Conservation (phyloP, 2,329 filamentous ascomycete genomes). For the Penicillium rolfsii region DNA sequence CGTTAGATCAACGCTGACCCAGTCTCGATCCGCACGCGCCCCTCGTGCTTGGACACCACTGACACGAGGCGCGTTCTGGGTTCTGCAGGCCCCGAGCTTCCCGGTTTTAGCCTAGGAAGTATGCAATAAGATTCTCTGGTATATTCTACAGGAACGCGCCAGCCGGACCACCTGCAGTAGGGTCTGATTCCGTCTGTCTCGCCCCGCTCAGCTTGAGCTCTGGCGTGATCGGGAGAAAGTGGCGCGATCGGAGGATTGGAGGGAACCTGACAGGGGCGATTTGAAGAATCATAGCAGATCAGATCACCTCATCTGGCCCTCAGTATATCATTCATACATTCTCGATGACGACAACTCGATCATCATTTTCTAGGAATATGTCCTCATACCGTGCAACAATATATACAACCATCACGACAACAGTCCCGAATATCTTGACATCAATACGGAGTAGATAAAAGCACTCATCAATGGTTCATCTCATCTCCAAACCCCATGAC, state of each 20-base stretch:
- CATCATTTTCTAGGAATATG: neutral
- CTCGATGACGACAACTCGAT: neutral
- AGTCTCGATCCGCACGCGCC: constrained; percentile 2
- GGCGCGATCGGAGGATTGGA: neutral
- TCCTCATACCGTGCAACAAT: neutral
- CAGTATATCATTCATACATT: neutral
- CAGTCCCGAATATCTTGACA: neutral
- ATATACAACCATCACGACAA: neutral
- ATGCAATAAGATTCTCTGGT: no score
- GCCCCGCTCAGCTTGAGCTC: neutral
- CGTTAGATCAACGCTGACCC: neutral
- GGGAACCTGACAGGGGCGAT: no score
- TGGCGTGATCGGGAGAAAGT: neutral
- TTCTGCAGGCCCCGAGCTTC: neutral
- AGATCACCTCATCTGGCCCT: neutral
- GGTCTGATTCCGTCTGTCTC: neutral
- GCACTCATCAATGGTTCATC: neutral
- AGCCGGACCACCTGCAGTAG: constrained; percentile 1
- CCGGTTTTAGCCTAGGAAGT: neutral
- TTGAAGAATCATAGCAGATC: neutral
- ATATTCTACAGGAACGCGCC: neutral
- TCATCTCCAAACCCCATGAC: neutral
- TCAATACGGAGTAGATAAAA: neutral
- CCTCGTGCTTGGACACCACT: neutral
- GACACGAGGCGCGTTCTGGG: neutral